Conservation (phyloP, 2,329 filamentous ascomycete genomes). For the Aspergillus oerlinghausenensis region DNA sequence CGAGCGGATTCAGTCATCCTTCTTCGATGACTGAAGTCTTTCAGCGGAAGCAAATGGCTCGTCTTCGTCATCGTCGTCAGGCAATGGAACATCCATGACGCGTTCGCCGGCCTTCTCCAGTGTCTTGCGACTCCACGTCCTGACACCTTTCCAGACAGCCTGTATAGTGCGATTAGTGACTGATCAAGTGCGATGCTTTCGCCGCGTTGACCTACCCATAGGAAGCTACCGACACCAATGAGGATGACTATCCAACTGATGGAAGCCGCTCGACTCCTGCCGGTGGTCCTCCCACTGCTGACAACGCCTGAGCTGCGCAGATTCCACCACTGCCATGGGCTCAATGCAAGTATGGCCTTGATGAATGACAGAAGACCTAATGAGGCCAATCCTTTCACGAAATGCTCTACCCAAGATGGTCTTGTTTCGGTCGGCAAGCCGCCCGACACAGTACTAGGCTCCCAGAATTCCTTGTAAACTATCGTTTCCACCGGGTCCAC, state of each 20-base stretch:
- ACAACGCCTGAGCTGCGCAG: slow-evolving; percentile 59
- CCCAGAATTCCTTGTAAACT: slow-evolving; percentile 43
- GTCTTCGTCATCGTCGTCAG: slow-evolving; percentile 55
- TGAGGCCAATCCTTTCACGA: slow-evolving; percentile 84
- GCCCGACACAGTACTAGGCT: slow-evolving; percentile 34
- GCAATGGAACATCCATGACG: slow-evolving; percentile 67
- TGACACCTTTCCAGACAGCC: slow-evolving; percentile 78
- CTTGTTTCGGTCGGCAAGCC: slow-evolving; percentile 43
- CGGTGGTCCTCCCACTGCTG: slow-evolving; percentile 55
- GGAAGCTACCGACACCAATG: slow-evolving; percentile 73
- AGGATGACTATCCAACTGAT: slow-evolving; percentile 75
- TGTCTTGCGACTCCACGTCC: slow-evolving; percentile 65
- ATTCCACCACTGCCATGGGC: slow-evolving; percentile 73
- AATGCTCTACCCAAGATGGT: slow-evolving; percentile 73
- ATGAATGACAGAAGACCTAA: slow-evolving; percentile 80
- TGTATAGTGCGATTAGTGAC: slow-evolving; percentile 34
- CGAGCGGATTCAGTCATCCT: slow-evolving; percentile 20
- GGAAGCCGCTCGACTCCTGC: slow-evolving; percentile 71
- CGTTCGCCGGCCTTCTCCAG: slow-evolving; percentile 73
- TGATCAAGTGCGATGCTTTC: not conserved
- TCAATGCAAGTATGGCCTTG: slow-evolving; percentile 71
- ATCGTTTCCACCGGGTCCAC: slow-evolving; percentile 69
- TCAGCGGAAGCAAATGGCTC: slow-evolving; percentile 26
- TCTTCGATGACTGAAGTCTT: slow-evolving; percentile 19
- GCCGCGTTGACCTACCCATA: slow-evolving; percentile 56